phyloP scores from a whole-genome alignment of 1,284 basidiomycete genomes.

The Meripilus lineatus region DNA sequence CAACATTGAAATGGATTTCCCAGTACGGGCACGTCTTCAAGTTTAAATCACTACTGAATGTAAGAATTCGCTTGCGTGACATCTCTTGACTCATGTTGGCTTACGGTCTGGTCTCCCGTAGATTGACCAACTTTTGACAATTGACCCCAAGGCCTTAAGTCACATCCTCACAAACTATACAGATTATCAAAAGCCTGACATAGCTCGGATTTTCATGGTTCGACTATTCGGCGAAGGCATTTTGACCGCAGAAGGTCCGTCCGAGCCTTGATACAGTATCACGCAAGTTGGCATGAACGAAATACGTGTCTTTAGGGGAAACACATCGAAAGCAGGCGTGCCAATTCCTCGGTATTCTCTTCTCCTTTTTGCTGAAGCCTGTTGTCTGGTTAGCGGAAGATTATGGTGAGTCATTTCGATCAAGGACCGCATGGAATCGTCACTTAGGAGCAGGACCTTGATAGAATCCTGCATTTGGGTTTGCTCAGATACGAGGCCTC shows the following conservation, averaged over 20 bases:
- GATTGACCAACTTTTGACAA: not conserved
- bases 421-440: not conserved
- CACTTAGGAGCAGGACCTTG: not conserved
- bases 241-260: constrained; percentile 3
- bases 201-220: constrained; percentile 29
- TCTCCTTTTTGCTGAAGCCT: no score
- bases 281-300: constrained; percentile 38
- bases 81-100: not conserved
- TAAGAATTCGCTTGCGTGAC: not conserved
- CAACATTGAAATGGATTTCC: constrained; percentile 8
- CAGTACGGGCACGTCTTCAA: constrained; percentile 13
- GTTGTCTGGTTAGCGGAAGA: not conserved
- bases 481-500: constrained; percentile 27
- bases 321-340: constrained; percentile 5
- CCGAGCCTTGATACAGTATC: not conserved
- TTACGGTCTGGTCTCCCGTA: no score
- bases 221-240: not conserved
- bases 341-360: not conserved
- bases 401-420: constrained; percentile 3
- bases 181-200: constrained; percentile 42
- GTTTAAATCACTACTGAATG: constrained; percentile 12
- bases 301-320: constrained; percentile 32
- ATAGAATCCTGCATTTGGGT: constrained; percentile 31
- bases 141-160: constrained; percentile 35
- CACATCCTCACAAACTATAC: constrained; percentile 44